Conservation (phyloP, 495 filamentous ascomycete species). For the Podospora pseudopauciseta region DNA sequence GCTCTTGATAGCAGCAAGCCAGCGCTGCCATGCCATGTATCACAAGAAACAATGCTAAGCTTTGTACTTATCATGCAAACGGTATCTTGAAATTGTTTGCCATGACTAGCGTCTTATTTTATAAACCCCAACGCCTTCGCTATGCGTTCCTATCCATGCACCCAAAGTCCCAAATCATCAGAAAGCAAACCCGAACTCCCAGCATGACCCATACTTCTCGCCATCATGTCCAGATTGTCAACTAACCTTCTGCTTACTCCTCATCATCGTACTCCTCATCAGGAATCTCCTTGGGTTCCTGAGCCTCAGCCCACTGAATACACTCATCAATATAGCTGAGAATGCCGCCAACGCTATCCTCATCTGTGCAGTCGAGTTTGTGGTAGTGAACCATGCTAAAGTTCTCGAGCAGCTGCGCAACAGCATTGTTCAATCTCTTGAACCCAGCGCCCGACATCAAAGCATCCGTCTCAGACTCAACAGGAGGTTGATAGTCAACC, state of each 20-base stretch:
- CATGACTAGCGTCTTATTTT: slow-evolving; percentile 15
- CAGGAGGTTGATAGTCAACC: slow-evolving; percentile 38
- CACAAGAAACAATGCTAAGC: background rate
- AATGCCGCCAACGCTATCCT: slow-evolving; percentile 88
- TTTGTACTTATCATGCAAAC: background rate
- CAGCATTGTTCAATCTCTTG: slow-evolving; percentile 73
- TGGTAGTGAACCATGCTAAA: slow-evolving; percentile 98
- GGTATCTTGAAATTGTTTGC: slow-evolving; percentile 19
- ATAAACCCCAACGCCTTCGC: slow-evolving; percentile 47
- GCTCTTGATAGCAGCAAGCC: background rate
- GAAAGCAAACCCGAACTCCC: background rate
- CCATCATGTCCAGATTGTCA: background rate
- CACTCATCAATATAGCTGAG: slow-evolving; percentile 96
- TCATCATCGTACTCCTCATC: slow-evolving; percentile 72
- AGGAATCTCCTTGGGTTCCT: slow-evolving; percentile 83
- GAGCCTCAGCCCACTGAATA: slow-evolving; percentile 93
- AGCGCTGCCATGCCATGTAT: background rate
- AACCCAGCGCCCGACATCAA: slow-evolving; percentile 77
- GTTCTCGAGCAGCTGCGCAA: slow-evolving; percentile 86
- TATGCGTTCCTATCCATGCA: slow-evolving; percentile 37
- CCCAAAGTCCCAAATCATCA: background rate
- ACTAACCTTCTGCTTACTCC: background rate
- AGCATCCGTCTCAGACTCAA: slow-evolving; percentile 48
- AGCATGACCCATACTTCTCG: background rate
- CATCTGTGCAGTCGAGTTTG: slow-evolving; percentile 82